Conservation (phyloP, 2,329 filamentous ascomycete genomes). For the Cladosporium sp. region DNA sequence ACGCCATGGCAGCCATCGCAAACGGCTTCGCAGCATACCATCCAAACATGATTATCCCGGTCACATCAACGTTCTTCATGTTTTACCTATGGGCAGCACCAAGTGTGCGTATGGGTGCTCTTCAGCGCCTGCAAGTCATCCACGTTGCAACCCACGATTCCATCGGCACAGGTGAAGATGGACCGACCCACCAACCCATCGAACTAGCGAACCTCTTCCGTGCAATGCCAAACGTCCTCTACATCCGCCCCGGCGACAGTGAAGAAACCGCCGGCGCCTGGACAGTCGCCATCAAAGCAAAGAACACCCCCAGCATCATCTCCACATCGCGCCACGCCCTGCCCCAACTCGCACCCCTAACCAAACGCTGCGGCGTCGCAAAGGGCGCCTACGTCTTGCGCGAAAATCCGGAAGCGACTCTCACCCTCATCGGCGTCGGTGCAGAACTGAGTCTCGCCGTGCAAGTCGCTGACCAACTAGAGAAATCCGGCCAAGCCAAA, state of each 20-base stretch:
- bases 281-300: slow-evolving; percentile 37
- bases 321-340: slow-evolving; percentile 42
- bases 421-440: slow-evolving; percentile 49
- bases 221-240: slow-evolving; percentile 36
- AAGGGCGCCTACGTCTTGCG: slow-evolving; percentile 41
- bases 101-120: slow-evolving; percentile 35
- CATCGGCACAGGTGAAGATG: slow-evolving; percentile 36
- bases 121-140: slow-evolving; percentile 34
- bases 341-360: slow-evolving; percentile 33
- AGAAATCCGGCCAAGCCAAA: slow-evolving; percentile 36
- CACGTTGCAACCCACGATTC: slow-evolving; percentile 38
- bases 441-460: slow-evolving; percentile 48
- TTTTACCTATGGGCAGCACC: slow-evolving; percentile 38
- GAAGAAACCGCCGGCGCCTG: slow-evolving; percentile 41
- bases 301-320: slow-evolving; percentile 40
- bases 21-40: slow-evolving; percentile 37
- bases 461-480: slow-evolving; percentile 34
- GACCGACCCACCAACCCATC: slow-evolving; percentile 36
- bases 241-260: slow-evolving; percentile 35
- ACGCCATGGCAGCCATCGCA: slow-evolving; percentile 56
- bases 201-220: slow-evolving; percentile 35
- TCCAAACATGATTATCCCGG: slow-evolving; percentile 33
- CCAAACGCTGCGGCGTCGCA: slow-evolving; percentile 35
- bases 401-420: slow-evolving; percentile 34
- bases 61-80: slow-evolving; percentile 36